These are phyloP conservation scores for Neltuma alba DNA, from an alignment of 306 rosid species.

Conservation along the genomic window DNA sequence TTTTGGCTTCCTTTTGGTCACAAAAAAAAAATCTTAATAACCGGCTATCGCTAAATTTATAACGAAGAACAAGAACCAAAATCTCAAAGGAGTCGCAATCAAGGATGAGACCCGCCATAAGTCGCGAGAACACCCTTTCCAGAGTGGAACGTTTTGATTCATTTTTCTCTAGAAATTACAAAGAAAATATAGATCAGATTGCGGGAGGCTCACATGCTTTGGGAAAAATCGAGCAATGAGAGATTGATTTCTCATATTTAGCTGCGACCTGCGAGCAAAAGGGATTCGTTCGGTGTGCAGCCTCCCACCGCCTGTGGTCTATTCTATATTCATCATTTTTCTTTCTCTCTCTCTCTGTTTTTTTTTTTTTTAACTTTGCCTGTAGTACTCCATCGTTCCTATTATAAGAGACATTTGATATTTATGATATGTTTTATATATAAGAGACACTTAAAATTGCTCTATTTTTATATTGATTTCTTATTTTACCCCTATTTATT, in stretches of 20 bases:
- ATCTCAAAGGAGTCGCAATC: neutral
- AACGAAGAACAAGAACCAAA: slow-evolving; percentile 2
- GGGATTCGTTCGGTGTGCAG: neutral
- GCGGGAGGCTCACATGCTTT: slow-evolving; percentile 33
- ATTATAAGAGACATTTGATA: too few species aligned
- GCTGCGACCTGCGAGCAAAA: neutral
- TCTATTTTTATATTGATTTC: too few species aligned
- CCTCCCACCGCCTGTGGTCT: neutral
- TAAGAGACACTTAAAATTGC: too few species aligned
- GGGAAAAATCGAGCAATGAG: neutral
- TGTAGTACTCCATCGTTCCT: too few species aligned
- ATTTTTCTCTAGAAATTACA: neutral
- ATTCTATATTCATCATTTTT: too few species aligned
- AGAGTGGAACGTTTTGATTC: neutral
- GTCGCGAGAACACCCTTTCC: neutral
- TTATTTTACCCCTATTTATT: too few species aligned
- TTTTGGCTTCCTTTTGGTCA: slow-evolving; percentile 65
- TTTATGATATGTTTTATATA: too few species aligned
- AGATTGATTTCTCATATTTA: neutral
- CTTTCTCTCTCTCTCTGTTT: too few species aligned
- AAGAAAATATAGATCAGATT: neutral
- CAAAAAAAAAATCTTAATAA: slow-evolving; percentile 15
- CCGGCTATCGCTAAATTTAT: neutral
- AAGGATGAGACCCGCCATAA: neutral
- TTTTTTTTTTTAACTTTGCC: too few species aligned